Conservation (phyloP, 306 rosid species). For the Medicago lupulina region DNA sequence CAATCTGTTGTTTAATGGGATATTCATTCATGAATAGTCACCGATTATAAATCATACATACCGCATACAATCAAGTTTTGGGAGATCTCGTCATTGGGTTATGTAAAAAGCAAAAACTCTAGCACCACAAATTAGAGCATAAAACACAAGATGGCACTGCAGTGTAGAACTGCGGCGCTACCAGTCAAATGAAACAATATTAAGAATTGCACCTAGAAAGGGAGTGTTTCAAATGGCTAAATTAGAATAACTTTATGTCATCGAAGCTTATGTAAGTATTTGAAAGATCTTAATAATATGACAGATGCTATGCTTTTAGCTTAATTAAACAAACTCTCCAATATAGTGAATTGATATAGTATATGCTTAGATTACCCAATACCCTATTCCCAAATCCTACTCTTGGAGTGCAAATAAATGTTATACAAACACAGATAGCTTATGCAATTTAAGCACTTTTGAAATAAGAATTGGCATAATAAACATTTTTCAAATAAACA, state of each 20-base stretch:
- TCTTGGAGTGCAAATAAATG: not conserved
- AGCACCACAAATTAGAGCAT: too few species aligned
- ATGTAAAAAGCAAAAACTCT: too few species aligned
- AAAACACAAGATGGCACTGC: too few species aligned
- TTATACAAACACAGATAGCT: not conserved
- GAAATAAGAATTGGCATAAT: not conserved
- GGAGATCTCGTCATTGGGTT: too few species aligned
- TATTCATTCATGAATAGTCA: too few species aligned
- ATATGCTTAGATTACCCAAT: not conserved
- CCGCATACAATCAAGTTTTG: too few species aligned
- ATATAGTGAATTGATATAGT: not conserved
- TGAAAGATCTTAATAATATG: not conserved
- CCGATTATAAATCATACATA: too few species aligned
- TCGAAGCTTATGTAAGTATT: not conserved
- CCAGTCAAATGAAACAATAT: too few species aligned
- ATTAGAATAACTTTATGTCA: not conserved
- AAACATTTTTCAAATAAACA: not conserved
- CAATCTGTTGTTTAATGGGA: too few species aligned
- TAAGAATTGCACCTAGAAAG: too few species aligned
- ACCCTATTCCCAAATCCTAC: not conserved
- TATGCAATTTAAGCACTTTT: not conserved
- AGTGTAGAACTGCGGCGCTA: too few species aligned
- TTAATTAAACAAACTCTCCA: not conserved
- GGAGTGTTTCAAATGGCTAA: not conserved
- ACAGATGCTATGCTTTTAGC: not conserved